A percentile compares a stretch with the other conserved stretches of the same genome.
These are phyloP conservation scores for Arctium minus DNA, from an alignment of 129 eudicot genomes.

Conservation along the genomic window DNA sequence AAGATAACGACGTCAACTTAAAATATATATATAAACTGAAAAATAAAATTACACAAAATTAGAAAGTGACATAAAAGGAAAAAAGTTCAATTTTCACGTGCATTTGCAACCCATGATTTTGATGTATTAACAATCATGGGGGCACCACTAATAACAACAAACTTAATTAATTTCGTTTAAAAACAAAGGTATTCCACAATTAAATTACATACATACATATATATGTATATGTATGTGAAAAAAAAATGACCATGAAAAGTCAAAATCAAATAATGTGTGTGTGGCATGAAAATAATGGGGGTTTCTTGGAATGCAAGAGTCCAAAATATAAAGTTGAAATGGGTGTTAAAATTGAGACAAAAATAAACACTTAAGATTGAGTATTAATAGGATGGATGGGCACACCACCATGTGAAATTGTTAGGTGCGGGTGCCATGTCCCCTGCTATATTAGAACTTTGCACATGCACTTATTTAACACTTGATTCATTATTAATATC, in stretches of 20 bases:
- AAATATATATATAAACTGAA: background rate
- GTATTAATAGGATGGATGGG: conserved; percentile 5
- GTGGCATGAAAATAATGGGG: background rate
- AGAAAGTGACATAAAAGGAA: conserved; percentile 17
- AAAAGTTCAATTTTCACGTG: conserved; percentile 8
- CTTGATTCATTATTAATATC: background rate
- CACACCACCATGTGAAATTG: conserved; percentile 35
- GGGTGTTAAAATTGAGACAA: background rate
- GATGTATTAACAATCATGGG: conserved; percentile 26
- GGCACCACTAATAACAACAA: conserved; percentile 17
- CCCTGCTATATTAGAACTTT: conserved; percentile 16
- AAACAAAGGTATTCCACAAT: background rate
- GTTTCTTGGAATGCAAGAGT: background rate
- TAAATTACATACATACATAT: background rate
- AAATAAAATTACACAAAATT: background rate
- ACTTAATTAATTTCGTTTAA: background rate
- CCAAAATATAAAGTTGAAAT: background rate
- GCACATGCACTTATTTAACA: conserved; percentile 29
- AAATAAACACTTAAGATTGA: conserved; percentile 4
- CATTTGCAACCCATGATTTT: conserved; percentile 17
- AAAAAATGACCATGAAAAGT: background rate
- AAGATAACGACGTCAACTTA: background rate
- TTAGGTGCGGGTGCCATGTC: conserved; percentile 24
- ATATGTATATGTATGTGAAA: no score
- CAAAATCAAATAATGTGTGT: background rate